These are phyloP conservation scores for Fusarium metavorans DNA, from an alignment of 2,329 filamentous ascomycete species.

Conservation along the genomic window DNA sequence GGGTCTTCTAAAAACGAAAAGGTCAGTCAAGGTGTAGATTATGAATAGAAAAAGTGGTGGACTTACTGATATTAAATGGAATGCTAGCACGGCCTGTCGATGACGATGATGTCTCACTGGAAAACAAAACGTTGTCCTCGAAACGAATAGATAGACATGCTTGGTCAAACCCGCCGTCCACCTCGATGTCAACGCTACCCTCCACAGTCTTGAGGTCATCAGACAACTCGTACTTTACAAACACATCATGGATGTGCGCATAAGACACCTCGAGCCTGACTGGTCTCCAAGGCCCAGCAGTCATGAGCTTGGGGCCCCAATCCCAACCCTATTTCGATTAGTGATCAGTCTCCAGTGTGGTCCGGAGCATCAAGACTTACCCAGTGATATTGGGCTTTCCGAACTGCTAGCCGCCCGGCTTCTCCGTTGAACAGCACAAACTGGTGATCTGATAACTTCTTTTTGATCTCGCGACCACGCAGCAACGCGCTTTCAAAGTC, in stretches of 20 bases:
- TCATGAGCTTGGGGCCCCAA: slow-evolving; percentile 51
- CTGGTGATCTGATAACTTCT: slow-evolving; percentile 10
- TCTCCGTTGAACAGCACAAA: slow-evolving; percentile 44
- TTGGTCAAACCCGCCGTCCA: neutral
- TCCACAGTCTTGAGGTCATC: neutral
- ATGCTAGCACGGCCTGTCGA: neutral
- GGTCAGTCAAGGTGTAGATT: neutral
- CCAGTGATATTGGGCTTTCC: slow-evolving; percentile 79
- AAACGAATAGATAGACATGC: neutral
- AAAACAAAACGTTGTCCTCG: neutral
- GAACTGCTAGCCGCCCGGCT: slow-evolving; percentile 47
- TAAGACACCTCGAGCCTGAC: slow-evolving; percentile 74
- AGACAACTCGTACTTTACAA: slow-evolving; percentile 39
- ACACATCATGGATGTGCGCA: slow-evolving; percentile 69
- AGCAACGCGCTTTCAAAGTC: slow-evolving; percentile 15
- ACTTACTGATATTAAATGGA: neutral
- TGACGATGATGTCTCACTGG: neutral
- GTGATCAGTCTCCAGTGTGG: neutral
- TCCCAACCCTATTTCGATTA: neutral
- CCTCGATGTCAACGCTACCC: neutral
- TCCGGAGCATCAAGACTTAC: neutral
- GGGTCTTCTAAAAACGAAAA: slow-evolving; percentile 56
- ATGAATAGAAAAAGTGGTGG: neutral
- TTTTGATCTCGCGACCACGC: neutral
- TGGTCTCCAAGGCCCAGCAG: slow-evolving; percentile 74